A percentile compares a stretch with the other conserved stretches of the same genome.
Conservation (phyloP, 2,329 filamentous ascomycete species). For the Ceratocystis albifundus region DNA sequence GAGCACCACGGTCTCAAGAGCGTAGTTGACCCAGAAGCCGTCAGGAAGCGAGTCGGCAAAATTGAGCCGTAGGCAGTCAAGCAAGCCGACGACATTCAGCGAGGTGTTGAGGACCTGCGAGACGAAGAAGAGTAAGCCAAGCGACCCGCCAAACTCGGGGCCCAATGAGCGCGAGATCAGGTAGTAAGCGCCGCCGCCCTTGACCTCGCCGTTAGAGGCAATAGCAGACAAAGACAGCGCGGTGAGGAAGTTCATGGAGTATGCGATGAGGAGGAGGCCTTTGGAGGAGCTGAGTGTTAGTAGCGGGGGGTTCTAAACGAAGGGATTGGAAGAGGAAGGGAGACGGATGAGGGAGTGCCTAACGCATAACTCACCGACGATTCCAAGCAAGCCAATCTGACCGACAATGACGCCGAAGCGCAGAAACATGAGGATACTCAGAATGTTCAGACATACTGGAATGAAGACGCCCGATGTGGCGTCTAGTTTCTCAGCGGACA, state of each 20-base stretch:
- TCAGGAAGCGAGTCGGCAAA: constrained; percentile 56
- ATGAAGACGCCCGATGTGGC: constrained; percentile 73
- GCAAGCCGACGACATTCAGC: constrained; percentile 74
- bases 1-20: constrained; percentile 61
- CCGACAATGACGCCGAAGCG: constrained; percentile 77
- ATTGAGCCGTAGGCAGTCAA: constrained; percentile 71
- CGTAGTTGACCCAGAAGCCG: constrained; percentile 65
- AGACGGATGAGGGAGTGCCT: not conserved
- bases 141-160: constrained; percentile 79
- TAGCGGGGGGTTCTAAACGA: not conserved
- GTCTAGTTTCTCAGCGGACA: constrained; percentile 50
- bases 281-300: constrained; percentile 9
- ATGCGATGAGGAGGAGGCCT: constrained; percentile 65
- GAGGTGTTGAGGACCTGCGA: constrained; percentile 80
- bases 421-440: constrained; percentile 87
- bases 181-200: constrained; percentile 79
- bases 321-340: too few relatives aligned
- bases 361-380: constrained; percentile 48
- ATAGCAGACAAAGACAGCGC: constrained; percentile 80
- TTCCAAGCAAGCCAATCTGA: constrained; percentile 66
- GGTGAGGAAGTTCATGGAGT: constrained; percentile 70
- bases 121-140: constrained; percentile 80
- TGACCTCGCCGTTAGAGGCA: constrained; percentile 79
- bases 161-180: constrained; percentile 76
- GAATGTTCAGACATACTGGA: constrained; percentile 75